phyloP scores from a whole-genome alignment of 495 filamentous ascomycete genomes.

The Parathielavia appendiculata region DNA sequence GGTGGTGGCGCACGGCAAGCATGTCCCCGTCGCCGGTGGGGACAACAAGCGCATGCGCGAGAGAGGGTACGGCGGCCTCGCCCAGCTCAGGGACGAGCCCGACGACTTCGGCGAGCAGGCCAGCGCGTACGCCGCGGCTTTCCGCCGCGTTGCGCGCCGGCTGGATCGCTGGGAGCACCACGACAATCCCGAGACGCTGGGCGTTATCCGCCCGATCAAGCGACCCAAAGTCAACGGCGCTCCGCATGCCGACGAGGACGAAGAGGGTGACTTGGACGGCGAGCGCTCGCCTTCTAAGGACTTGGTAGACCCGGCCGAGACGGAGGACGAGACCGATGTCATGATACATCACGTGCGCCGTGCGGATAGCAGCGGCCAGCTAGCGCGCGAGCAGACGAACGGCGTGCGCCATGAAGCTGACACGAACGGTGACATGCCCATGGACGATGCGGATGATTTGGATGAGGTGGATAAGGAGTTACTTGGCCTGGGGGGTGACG shows the following conservation, averaged over 20 bases:
- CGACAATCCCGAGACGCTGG: conserved; percentile 40
- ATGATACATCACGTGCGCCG: conserved; percentile 14
- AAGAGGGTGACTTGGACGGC: conserved; percentile 29
- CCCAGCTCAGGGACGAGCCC: conserved; percentile 57
- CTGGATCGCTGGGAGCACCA: conserved; percentile 68
- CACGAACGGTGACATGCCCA: conserved; percentile 34
- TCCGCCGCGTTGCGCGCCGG: conserved; percentile 62
- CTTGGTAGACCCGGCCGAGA: conserved; percentile 30
- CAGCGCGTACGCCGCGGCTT: conserved; percentile 61
- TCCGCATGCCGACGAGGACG: conserved; percentile 21
- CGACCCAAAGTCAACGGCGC: conserved; percentile 29
- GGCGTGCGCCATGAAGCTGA: conserved; percentile 14
- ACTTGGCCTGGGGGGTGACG: conserved; percentile 33
- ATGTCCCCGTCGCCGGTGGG: conserved; percentile 9
- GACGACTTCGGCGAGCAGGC: conserved; percentile 80
- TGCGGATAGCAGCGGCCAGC: not conserved
- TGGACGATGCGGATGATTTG: conserved; percentile 46
- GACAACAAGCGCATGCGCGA: conserved; percentile 41
- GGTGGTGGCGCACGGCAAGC: conserved; percentile 33
- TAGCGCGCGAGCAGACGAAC: conserved; percentile 16
- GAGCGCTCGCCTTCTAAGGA: conserved; percentile 31
- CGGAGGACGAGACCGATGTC: conserved; percentile 31
- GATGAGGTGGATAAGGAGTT: conserved; percentile 27
- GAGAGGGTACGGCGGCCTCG: conserved; percentile 62
- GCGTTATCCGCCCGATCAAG: conserved; percentile 42